Evolutionary conservation across 2,329 filamentous ascomycete species (phyloP), one percentile per base, ranked within the genome.

Genomic region (Aspergillus proliferans): DNA sequence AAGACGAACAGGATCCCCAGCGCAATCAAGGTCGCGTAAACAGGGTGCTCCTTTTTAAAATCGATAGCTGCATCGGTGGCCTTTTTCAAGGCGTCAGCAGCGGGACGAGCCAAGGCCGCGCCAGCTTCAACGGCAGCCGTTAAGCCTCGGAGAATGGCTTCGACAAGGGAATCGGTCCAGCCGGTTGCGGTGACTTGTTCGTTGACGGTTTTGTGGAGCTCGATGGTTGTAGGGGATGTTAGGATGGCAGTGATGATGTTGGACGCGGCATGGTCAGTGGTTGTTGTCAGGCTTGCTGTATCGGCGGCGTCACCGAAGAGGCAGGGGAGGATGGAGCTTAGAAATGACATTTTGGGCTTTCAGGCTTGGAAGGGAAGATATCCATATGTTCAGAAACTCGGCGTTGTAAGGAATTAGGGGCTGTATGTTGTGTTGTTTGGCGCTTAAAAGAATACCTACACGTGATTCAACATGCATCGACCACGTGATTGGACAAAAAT

Each of bases 1-100:
- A 65, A 22, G 4, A 58, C 19, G 7, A 47, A 53, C 30, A 65
- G 41, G 5, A 65, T 48, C 2, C 60, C 60, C 7, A 66, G 39
- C 0, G 62, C 63, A 34, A 66, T 47, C 6, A 63, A 30, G 1
- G 56, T 60, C 5, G 48, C 47, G 40, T 57, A 63, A 4, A 55
- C 51, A 0, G 61, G 60, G 34, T 65, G 59, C 0, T 63, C 55
- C 2, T 47, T 48, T 3, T 55, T 52, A 39, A 64, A 61, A 3
- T 42, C 52, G 8, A 49, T 36, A 4, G 58, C 57, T 3, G 43
- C 60, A 1, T 49, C 43, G 2, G 38, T 56, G 2, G 58, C 54
- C 15, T 41, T 48, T 1, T 42, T 26, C 3, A 60, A 43, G 1
- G 58, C 55, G 6, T 58, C 48, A 15, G 41, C 41, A n/a, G 58